Conservation (phyloP, 169 alveolate species). For the Babesia caballi region DNA sequence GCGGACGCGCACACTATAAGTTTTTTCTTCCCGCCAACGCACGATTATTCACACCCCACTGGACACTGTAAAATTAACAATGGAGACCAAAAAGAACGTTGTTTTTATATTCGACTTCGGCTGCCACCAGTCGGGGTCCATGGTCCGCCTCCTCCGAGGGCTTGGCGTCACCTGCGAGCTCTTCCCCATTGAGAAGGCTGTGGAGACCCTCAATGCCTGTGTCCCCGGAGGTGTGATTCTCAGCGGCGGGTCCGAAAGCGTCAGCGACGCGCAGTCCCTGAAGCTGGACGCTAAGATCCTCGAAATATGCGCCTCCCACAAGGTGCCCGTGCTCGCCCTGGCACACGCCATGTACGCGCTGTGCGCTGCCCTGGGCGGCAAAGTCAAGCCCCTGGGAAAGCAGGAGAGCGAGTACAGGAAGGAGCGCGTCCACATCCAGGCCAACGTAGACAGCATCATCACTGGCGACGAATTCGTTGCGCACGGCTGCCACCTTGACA, state of each 20-base stretch:
- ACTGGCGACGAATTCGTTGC: constrained; percentile 51
- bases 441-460: constrained; percentile 35
- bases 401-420: constrained; percentile 62
- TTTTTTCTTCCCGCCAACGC: not conserved
- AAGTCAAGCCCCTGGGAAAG: constrained; percentile 38
- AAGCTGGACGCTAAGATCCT: constrained; percentile 52
- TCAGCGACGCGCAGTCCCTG: constrained; percentile 57
- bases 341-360: constrained; percentile 74
- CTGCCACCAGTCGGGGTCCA: constrained; percentile 67
- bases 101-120: constrained; percentile 73
- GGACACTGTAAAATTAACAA: not conserved
- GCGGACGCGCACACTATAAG: not conserved
- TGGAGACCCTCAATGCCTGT: constrained; percentile 40
- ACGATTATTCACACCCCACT: not conserved
- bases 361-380: constrained; percentile 63
- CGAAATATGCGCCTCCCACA: constrained; percentile 42
- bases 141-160: constrained; percentile 65
- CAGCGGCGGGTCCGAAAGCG: constrained; percentile 73
- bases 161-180: constrained; percentile 70
- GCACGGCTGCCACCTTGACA: constrained; percentile 66
- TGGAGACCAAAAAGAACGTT: constrained; percentile 9
- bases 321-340: constrained; percentile 71
- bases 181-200: constrained; percentile 52
- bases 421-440: constrained; percentile 20
- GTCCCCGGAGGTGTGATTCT: constrained; percentile 72